Evolutionary conservation across 352 stramenopile genomes (phyloP).

Genomic region (Pseudoperonospora humuli): DNA sequence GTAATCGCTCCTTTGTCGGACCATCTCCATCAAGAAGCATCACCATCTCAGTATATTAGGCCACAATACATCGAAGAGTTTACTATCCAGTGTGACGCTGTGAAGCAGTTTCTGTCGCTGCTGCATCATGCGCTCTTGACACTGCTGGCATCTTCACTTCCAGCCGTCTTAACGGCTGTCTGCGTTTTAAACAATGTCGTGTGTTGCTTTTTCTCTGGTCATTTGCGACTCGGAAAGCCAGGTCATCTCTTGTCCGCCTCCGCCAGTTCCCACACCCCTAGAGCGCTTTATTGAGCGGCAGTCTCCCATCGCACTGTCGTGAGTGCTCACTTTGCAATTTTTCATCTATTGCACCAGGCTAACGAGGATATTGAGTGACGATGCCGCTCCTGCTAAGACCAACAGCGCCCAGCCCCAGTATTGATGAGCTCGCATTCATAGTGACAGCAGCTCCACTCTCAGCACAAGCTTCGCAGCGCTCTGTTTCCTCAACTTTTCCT

Average conservation of each 20-base stretch:
- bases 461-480: conserved; percentile 8
- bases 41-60: too few relatives aligned
- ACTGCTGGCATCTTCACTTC: too few relatives aligned
- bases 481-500: conserved; percentile 7
- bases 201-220: too few relatives aligned
- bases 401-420: conserved; percentile 54
- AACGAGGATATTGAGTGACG: neutral
- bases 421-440: conserved; percentile 62
- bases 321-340: conserved; percentile 19
- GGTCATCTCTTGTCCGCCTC: conserved; percentile 8
- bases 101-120: too few relatives aligned
- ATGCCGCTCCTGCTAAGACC: conserved; percentile 71
- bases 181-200: too few relatives aligned
- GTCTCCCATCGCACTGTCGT: conserved; percentile 4
- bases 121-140: too few relatives aligned
- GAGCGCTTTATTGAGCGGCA: conserved; percentile 1
- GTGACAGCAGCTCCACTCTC: conserved; percentile 28
- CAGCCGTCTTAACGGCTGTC: neutral
- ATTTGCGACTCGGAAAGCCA: conserved; percentile 3
- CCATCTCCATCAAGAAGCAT: too few relatives aligned
- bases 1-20: too few relatives aligned
- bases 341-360: neutral
- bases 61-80: too few relatives aligned
- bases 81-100: too few relatives aligned
- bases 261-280: conserved; percentile 3